A percentile compares a stretch with the other conserved stretches of the same genome.
phyloP scores from a whole-genome alignment of 1,139 yeast genomes.

The Suzukiozyma palmioleophila region DNA sequence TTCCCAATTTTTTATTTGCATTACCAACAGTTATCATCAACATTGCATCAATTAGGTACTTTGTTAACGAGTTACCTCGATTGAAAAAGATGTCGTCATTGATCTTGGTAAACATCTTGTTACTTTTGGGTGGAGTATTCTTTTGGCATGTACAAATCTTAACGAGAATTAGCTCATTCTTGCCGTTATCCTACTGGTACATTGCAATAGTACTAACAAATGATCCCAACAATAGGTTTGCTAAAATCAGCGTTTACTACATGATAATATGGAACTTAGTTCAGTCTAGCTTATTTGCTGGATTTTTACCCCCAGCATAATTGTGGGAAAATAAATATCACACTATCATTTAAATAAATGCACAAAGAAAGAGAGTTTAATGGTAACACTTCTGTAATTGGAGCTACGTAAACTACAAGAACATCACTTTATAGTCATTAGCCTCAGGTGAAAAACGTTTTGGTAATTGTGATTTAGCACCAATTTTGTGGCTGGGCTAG shows the following conservation, averaged over 20 bases:
- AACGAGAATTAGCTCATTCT: conserved; percentile 70
- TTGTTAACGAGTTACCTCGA: conserved; percentile 31
- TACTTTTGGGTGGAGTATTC: conserved; percentile 49
- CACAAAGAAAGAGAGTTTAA: no score
- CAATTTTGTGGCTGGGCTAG: no score
- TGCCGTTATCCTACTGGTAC: conserved; percentile 76
- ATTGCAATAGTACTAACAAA: conserved; percentile 27
- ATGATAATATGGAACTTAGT: conserved; percentile 51
- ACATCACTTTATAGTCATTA: background rate
- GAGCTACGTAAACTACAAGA: background rate
- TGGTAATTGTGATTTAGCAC: no score
- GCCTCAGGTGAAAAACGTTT: no score
- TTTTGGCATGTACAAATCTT: conserved; percentile 85
- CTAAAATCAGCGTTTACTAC: conserved; percentile 30
- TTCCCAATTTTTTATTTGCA: conserved; percentile 82
- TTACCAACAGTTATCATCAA: conserved; percentile 55
- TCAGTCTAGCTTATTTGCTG: conserved; percentile 59
- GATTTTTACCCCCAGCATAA: conserved; percentile 74
- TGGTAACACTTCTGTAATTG: no score
- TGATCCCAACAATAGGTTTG: conserved; percentile 6
- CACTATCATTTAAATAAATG: background rate
- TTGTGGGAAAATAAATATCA: background rate
- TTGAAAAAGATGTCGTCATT: conserved; percentile 27
- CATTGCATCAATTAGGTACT: conserved; percentile 26
- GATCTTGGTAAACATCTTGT: conserved; percentile 33